A percentile compares a stretch with the other conserved stretches of the same genome.
phyloP scores from a whole-genome alignment of 106 monocot species.

The Chionographis japonica region DNA sequence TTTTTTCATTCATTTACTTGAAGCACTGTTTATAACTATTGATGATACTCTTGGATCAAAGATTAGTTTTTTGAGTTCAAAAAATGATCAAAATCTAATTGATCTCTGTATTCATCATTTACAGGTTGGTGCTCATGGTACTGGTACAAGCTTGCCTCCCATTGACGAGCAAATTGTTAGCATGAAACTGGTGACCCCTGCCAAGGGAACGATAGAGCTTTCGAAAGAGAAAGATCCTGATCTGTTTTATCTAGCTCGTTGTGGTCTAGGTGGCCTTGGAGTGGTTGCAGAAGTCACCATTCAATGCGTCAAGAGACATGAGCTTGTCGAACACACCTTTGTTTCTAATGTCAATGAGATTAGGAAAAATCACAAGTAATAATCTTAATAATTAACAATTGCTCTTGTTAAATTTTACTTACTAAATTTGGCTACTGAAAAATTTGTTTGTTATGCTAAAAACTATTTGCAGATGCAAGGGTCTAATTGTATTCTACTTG shows the following conservation, averaged over 20 bases:
- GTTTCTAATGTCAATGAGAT: slow-evolving; percentile 69
- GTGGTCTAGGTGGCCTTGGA: slow-evolving; percentile 92
- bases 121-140: slow-evolving; percentile 95
- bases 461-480: neutral
- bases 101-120: slow-evolving; percentile 7
- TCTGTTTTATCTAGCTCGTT: slow-evolving; percentile 84
- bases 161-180: slow-evolving; percentile 93
- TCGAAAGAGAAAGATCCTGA: slow-evolving; percentile 83
- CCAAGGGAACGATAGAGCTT: slow-evolving; percentile 84
- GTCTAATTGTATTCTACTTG: slow-evolving; percentile 14
- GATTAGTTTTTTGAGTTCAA: too few species aligned
- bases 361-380: slow-evolving; percentile 93
- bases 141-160: slow-evolving; percentile 84
- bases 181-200: slow-evolving; percentile 95
- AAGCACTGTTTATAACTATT: too few species aligned
- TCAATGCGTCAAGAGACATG: slow-evolving; percentile 90
- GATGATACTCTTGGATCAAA: too few species aligned
- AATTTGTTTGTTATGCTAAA: neutral
- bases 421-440: too few species aligned
- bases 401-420: neutral
- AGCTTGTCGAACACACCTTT: slow-evolving; percentile 96
- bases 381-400: neutral
- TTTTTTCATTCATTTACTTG: too few species aligned
- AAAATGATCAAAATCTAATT: neutral
- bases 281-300: slow-evolving; percentile 95